Evolutionary conservation across 1,284 basidiomycete genomes (phyloP).

Genomic region (Earliella scabrosa): DNA sequence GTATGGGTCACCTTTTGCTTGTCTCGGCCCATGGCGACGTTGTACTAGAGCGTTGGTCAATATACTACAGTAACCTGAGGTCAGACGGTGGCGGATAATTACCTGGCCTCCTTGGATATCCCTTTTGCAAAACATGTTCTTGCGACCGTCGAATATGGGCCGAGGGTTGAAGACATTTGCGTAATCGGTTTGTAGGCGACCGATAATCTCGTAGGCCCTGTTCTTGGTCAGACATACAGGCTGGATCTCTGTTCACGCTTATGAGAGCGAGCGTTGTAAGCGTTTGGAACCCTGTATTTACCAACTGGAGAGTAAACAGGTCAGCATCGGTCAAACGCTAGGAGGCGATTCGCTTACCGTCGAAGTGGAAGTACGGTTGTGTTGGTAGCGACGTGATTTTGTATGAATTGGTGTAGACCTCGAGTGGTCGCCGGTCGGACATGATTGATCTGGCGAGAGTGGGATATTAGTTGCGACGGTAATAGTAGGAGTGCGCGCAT

Average conservation of each 20-base stretch:
- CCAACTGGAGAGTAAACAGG: no score
- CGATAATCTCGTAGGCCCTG: conserved; percentile 26
- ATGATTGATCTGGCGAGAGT: no score
- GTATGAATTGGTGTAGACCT: conserved; percentile 28
- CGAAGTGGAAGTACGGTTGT: conserved; percentile 27
- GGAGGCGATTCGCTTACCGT: no score
- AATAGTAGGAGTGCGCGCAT: no score
- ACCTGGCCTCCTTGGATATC: conserved; percentile 15
- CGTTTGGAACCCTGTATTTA: not conserved
- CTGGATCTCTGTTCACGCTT: conserved; percentile 1
- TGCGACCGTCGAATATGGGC: conserved; percentile 28
- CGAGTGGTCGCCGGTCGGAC: conserved; percentile 1
- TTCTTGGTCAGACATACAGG: conserved; percentile 16
- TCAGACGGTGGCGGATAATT: not conserved
- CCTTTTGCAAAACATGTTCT: conserved; percentile 24
- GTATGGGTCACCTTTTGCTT: conserved; percentile 4
- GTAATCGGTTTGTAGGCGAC: conserved; percentile 22
- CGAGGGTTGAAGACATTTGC: conserved; percentile 24
- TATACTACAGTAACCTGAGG: no score
- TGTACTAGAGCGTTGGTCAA: conserved; percentile 7
- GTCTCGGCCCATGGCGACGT: conserved; percentile 13
- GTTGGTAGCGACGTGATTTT: conserved; percentile 17
- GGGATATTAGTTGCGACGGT: no score
- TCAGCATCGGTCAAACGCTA: no score
- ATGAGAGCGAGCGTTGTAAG: not conserved